Base-by-base conservation (phyloP, 192 early-diverging fungal genomes). In the Linderina pennispora region DNA sequence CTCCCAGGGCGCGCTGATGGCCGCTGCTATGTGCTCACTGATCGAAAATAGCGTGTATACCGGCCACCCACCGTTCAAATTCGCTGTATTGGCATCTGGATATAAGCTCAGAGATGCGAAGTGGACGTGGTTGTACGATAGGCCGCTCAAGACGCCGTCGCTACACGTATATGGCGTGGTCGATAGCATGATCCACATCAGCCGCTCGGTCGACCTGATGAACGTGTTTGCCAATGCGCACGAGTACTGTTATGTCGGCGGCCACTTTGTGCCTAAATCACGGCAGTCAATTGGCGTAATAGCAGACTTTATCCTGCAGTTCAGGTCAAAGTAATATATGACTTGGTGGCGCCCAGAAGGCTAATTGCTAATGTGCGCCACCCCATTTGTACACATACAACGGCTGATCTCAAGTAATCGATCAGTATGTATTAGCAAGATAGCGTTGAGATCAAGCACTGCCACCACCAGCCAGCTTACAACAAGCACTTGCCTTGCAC, bases 1-100 rank as follows among this genome's bases (percentile, higher is more conserved):
- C 21, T 66, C 63, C 1, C 70, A 74, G 55, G 70, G 40, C 8
- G 68, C 52, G n/a, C 20, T 57, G 37, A 65, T 65, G 49, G 57
- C 68, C 2, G 68, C 48, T 1, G 36, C 65, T 10, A 39, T 72
- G 57, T 60, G 57, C 37, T 32, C 62, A 2, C 22, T 65, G 37
- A 15, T 64, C 9, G 68, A 72, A 33, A 42, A 45, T 11, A 20
- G 31, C 25, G 31, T 36, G 16, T n/a, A 32, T 8, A 41, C 23
- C 23, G 31, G 21, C 16, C 68, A 72, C 16, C 42, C 42, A 42
- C 26, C 42, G 10, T 46, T 72, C 35, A 50, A 43, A 11, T 72
- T 72, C 44, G 68, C 50, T 8, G 43, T 72, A 23, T 33, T 72
- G 19, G 43, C 41, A 6, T 72, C 68, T n/a, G 68, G 62, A 3